phyloP scores from a whole-genome alignment of 306 rosid genomes.

The Ammopiptanthus mongolicus region DNA sequence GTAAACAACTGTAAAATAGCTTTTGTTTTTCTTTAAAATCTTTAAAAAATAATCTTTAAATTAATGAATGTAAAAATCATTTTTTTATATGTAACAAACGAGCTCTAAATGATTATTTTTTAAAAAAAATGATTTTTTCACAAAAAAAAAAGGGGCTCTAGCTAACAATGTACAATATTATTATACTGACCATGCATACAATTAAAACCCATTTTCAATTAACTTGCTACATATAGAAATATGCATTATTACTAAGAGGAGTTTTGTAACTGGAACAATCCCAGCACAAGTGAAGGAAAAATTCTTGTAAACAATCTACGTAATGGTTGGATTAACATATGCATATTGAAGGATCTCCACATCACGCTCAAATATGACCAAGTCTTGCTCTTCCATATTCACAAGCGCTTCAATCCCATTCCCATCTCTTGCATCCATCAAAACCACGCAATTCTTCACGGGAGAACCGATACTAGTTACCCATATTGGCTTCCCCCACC shows the following conservation, averaged over 20 bases:
- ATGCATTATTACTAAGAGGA: neutral
- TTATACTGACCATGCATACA: no score
- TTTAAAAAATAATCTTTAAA: no score
- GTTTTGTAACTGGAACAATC: neutral
- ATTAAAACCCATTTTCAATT: no score
- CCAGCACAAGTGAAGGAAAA: neutral
- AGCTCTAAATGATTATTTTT: no score
- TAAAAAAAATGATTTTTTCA: no score
- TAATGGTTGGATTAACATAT: neutral
- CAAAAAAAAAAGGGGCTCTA: no score
- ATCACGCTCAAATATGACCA: conserved; percentile 26
- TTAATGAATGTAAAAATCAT: no score
- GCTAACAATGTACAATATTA: no score
- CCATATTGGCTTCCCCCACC: conserved; percentile 54
- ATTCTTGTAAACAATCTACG: neutral
- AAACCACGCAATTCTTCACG: neutral
- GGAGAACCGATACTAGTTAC: neutral
- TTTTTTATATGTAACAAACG: no score
- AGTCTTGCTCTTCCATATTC: conserved; percentile 25
- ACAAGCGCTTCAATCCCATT: conserved; percentile 42
- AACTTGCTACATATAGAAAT: no score
- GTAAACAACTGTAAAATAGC: no score
- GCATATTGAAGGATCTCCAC: conserved; percentile 14
- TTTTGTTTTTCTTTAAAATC: no score
- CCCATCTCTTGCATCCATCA: conserved; percentile 37